These are phyloP conservation scores for Beauveria rudraprayagi DNA, from an alignment of 2,329 filamentous ascomycete genomes.

Conservation along the genomic window DNA sequence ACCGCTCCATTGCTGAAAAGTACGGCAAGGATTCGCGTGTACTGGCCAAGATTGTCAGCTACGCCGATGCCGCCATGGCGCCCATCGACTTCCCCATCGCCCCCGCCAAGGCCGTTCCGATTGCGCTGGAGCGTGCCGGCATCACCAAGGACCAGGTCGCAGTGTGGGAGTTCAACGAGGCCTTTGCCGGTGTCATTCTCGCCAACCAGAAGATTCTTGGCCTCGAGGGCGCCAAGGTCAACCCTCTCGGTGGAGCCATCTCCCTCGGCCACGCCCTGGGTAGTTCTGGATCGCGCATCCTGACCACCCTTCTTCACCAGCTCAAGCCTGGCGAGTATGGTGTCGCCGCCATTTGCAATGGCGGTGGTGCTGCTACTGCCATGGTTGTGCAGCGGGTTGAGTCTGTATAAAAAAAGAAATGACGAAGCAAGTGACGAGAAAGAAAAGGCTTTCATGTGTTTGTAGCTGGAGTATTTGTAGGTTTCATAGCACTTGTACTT, in stretches of 20 bases:
- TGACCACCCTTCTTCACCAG: slow-evolving; percentile 86
- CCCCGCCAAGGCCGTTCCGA: slow-evolving; percentile 82
- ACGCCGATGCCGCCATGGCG: slow-evolving; percentile 84
- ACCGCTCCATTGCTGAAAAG: slow-evolving; percentile 68
- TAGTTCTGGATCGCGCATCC: slow-evolving; percentile 84
- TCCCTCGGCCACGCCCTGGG: slow-evolving; percentile 86
- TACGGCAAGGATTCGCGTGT: slow-evolving; percentile 73
- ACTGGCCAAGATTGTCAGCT: slow-evolving; percentile 76
- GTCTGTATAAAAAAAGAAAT: slow-evolving; percentile 31
- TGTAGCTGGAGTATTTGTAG: not conserved
- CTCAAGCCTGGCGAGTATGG: slow-evolving; percentile 89
- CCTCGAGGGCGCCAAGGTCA: slow-evolving; percentile 71
- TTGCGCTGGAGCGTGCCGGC: slow-evolving; percentile 80
- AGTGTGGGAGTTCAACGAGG: slow-evolving; percentile 98
- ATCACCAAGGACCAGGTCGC: slow-evolving; percentile 88
- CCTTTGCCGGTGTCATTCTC: slow-evolving; percentile 91
- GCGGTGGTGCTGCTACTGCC: slow-evolving; percentile 84
- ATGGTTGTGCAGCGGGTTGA: slow-evolving; percentile 83
- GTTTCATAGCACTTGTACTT: slow-evolving; percentile 1
- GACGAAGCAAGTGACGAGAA: not conserved
- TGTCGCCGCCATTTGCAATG: slow-evolving; percentile 93
- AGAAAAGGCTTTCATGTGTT: not conserved
- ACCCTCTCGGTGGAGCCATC: slow-evolving; percentile 84
- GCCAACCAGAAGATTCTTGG: slow-evolving; percentile 90
- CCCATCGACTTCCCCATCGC: slow-evolving; percentile 92